Conservation (phyloP, 305 asterid species). For the Fraxinus albicans region DNA sequence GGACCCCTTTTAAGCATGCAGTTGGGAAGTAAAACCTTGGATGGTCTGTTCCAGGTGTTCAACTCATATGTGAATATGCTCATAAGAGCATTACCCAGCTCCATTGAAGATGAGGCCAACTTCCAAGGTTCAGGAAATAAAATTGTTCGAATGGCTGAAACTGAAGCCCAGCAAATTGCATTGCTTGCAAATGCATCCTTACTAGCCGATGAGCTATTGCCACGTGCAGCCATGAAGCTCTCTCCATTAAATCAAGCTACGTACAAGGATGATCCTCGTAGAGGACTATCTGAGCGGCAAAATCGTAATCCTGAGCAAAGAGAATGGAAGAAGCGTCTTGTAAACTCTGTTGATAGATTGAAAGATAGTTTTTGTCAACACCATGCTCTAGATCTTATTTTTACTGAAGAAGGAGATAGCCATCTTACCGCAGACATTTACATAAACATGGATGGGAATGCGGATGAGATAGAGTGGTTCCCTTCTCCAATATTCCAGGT, state of each 20-base stretch:
- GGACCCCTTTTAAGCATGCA: slow-evolving; percentile 96
- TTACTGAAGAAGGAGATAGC: slow-evolving; percentile 95
- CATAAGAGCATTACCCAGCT: slow-evolving; percentile 90
- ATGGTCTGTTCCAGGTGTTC: slow-evolving; percentile 93
- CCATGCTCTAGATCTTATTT: slow-evolving; percentile 93
- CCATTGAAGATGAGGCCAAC: slow-evolving; percentile 85
- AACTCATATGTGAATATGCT: slow-evolving; percentile 78
- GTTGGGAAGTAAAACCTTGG: slow-evolving; percentile 84
- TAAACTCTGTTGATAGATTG: slow-evolving; percentile 74
- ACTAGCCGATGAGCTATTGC: slow-evolving; percentile 89
- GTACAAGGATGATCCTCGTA: slow-evolving; percentile 70
- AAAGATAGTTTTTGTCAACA: slow-evolving; percentile 98
- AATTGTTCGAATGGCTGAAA: slow-evolving; percentile 92
- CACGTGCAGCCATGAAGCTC: slow-evolving; percentile 96
- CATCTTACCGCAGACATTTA: slow-evolving; percentile 80
- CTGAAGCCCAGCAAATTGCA: slow-evolving; percentile 94
- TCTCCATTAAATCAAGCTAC: slow-evolving; percentile 56
- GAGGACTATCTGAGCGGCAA: slow-evolving; percentile 85
- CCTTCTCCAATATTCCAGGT: slow-evolving; percentile 98
- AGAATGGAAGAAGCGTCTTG: slow-evolving; percentile 94
- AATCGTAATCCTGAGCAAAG: slow-evolving; percentile 95
- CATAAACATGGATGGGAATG: slow-evolving; percentile 77
- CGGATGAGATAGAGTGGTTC: slow-evolving; percentile 84
- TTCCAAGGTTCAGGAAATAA: slow-evolving; percentile 78
- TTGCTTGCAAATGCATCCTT: slow-evolving; percentile 97